Evolutionary conservation across 2,329 filamentous ascomycete genomes (phyloP).

Genomic region (Colletotrichum noveboracense): DNA sequence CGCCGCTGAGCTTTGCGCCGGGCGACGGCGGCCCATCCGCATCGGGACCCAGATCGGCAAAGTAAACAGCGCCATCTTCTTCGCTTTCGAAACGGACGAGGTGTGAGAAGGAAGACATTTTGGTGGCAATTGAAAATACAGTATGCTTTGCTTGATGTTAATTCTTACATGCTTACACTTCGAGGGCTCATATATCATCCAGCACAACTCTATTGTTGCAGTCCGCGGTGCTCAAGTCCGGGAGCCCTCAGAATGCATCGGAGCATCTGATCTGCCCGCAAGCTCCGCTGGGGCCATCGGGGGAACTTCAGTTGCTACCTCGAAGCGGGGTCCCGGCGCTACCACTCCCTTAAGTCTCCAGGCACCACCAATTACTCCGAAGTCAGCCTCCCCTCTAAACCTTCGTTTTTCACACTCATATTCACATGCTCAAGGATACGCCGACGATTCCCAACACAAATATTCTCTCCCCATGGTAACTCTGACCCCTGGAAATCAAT

Average conservation of each 20-base stretch:
- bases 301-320: neutral
- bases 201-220: neutral
- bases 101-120: constrained; percentile 18
- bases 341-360: neutral
- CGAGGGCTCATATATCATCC: neutral
- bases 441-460: neutral
- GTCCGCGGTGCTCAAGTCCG: neutral
- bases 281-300: neutral
- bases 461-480: neutral
- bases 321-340: neutral
- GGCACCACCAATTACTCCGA: neutral
- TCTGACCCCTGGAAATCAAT: neutral
- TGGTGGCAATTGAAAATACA: neutral
- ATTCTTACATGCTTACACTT: fast-evolving
- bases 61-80: constrained; percentile 19
- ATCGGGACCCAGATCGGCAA: constrained; percentile 22
- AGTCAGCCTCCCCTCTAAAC: neutral
- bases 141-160: neutral
- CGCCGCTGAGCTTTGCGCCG: neutral
- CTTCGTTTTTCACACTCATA: neutral
- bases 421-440: neutral
- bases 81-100: constrained; percentile 23
- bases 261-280: neutral
- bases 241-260: neutral
- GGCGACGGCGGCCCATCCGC: neutral